Evolutionary conservation across 2,329 filamentous ascomycete genomes (phyloP).

Genomic region (Fusarium ambrosium): DNA sequence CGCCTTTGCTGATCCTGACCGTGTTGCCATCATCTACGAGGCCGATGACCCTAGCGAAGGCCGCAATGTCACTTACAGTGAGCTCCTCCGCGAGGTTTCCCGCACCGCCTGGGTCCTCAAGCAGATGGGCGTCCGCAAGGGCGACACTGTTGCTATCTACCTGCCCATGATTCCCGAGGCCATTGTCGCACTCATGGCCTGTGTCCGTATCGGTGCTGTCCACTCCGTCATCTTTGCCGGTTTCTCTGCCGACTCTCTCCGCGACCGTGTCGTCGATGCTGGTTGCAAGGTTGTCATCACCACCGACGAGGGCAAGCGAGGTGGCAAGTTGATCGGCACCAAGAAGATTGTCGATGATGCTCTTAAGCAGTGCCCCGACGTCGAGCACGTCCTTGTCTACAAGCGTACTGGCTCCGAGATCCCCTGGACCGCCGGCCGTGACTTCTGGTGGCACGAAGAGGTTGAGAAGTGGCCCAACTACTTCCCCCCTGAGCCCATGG

Average conservation of each 20-base stretch:
- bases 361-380: constrained; percentile 93
- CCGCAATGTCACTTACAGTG: constrained; percentile 90
- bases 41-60: constrained; percentile 91
- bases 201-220: constrained; percentile 90
- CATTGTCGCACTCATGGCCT: constrained; percentile 89
- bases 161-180: constrained; percentile 99
- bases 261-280: constrained; percentile 93
- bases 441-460: constrained; percentile 99
- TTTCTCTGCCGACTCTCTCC: constrained; percentile 95
- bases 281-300: constrained; percentile 95
- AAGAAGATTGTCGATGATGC: constrained; percentile 99
- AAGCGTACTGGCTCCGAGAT: constrained; percentile 95
- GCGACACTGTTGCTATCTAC: constrained; percentile 97
- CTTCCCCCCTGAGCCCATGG: constrained; percentile 89
- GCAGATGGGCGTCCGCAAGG: constrained; percentile 96
- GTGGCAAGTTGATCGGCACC: constrained; percentile 95
- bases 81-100: constrained; percentile 93
- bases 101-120: constrained; percentile 89
- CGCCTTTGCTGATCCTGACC: constrained; percentile 93
- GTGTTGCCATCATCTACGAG: constrained; percentile 98
- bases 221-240: constrained; percentile 99
- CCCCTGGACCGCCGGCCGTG: constrained; percentile 88
- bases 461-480: constrained; percentile 96
- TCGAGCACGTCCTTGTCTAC: constrained; percentile 88
- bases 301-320: constrained; percentile 96